Percentiles rank a stretch among this genome's conserved stretches.
Evolutionary conservation across 805 yeast genomes (phyloP).

Genomic region (Kodamaea nitidulidarum): DNA sequence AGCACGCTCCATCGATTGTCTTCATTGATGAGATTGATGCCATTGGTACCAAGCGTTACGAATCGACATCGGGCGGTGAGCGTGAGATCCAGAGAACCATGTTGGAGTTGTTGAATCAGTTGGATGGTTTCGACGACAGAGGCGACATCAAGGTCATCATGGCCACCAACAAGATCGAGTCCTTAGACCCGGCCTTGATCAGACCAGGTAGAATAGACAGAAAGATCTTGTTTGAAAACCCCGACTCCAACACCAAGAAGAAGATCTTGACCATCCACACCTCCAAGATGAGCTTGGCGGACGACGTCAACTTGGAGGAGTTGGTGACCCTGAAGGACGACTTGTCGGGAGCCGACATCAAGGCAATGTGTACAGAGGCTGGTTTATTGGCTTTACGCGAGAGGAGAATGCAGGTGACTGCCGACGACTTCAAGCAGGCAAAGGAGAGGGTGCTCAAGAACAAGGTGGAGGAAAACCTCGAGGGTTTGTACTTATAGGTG

Average conservation of each 20-base stretch:
- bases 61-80: slow-evolving; percentile 96
- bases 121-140: slow-evolving; percentile 95
- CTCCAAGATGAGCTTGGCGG: slow-evolving; percentile 83
- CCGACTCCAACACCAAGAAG: slow-evolving; percentile 88
- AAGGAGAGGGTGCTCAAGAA: slow-evolving; percentile 94
- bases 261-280: slow-evolving; percentile 92
- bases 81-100: slow-evolving; percentile 96
- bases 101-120: slow-evolving; percentile 91
- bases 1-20: slow-evolving; percentile 96
- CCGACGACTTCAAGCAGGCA: slow-evolving; percentile 88
- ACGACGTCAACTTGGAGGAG: slow-evolving; percentile 85
- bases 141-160: slow-evolving; percentile 96
- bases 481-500: slow-evolving; percentile 77
- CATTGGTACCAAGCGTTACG: slow-evolving; percentile 97
- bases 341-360: slow-evolving; percentile 94
- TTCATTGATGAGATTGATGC: slow-evolving; percentile 99
- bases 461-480: slow-evolving; percentile 92
- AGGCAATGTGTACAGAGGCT: slow-evolving; percentile 96
- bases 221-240: slow-evolving; percentile 92
- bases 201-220: slow-evolving; percentile 98
- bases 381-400: slow-evolving; percentile 94
- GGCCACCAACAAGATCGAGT: slow-evolving; percentile 96
- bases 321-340: slow-evolving; percentile 90
- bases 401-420: slow-evolving; percentile 95
- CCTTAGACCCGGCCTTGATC: slow-evolving; percentile 90